Percentiles rank a stretch among this genome's conserved stretches.
phyloP scores from a whole-genome alignment of 495 filamentous ascomycete genomes.

The Tirmania nivea region DNA sequence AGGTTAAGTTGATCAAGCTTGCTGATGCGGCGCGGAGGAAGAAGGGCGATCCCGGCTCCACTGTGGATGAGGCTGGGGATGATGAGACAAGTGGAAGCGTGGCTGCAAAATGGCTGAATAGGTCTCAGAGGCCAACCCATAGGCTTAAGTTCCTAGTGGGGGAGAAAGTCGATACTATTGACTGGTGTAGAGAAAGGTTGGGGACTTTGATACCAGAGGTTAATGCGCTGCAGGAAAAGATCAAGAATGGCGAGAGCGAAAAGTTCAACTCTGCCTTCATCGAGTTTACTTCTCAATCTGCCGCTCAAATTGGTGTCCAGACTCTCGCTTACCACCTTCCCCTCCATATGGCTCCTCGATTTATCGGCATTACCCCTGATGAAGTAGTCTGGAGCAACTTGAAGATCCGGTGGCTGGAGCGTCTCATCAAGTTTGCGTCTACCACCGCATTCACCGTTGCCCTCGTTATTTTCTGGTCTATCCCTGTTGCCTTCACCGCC shows the following conservation, averaged over 20 bases:
- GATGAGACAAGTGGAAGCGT: conserved; percentile 39
- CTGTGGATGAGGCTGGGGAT: conserved; percentile 34
- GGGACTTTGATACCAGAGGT: conserved; percentile 60
- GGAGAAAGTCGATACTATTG: conserved; percentile 86
- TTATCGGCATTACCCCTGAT: conserved; percentile 61
- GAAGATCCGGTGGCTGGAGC: conserved; percentile 72
- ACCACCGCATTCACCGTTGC: conserved; percentile 49
- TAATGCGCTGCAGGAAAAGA: conserved; percentile 50
- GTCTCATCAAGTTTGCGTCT: conserved; percentile 45
- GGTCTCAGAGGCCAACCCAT: conserved; percentile 72
- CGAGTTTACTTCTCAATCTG: conserved; percentile 59
- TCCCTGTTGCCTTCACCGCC: conserved; percentile 75
- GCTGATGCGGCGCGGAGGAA: conserved; percentile 65
- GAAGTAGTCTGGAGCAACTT: conserved; percentile 85
- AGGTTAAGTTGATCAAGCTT: conserved; percentile 64
- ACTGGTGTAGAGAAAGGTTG: conserved; percentile 72
- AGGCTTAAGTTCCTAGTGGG: conserved; percentile 57
- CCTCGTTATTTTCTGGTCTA: conserved; percentile 87
- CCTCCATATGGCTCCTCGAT: conserved; percentile 79
- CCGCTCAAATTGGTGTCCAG: conserved; percentile 73
- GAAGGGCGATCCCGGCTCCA: conserved; percentile 30
- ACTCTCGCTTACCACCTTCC: conserved; percentile 73
- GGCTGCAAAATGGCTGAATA: conserved; percentile 56
- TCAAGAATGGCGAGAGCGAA: conserved; percentile 45
- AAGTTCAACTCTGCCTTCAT: conserved; percentile 60